Evolutionary conservation across 2,329 filamentous ascomycete genomes (phyloP).

Genomic region (Metarhizium album): DNA sequence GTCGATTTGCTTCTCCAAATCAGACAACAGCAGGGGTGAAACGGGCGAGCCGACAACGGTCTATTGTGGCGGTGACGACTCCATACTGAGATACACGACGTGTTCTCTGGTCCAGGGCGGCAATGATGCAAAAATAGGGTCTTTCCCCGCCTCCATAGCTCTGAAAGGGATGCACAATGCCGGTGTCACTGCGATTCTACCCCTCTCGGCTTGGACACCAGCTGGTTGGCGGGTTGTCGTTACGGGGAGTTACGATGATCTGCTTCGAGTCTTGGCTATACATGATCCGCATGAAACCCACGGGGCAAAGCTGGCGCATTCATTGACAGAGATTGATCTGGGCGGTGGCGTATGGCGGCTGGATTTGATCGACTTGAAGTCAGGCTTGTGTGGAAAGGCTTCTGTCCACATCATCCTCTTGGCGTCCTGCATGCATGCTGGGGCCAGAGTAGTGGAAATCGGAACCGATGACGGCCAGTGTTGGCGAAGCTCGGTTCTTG

Average conservation of each 20-base stretch:
- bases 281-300: constrained; percentile 29
- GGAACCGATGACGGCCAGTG: constrained; percentile 21
- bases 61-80: constrained; percentile 70
- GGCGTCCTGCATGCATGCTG: constrained; percentile 91
- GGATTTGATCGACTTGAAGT: constrained; percentile 40
- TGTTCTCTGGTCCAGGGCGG: constrained; percentile 16
- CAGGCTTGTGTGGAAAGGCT: constrained; percentile 13
- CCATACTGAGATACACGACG: constrained; percentile 39
- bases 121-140: constrained; percentile 6
- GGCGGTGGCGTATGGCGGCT: constrained; percentile 83
- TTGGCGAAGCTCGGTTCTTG: constrained; percentile 56
- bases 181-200: constrained; percentile 79
- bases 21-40: constrained; percentile 8
- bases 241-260: constrained; percentile 89
- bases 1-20: constrained; percentile 52
- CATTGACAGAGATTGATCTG: constrained; percentile 55
- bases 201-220: constrained; percentile 36
- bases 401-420: constrained; percentile 41
- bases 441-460: constrained; percentile 53
- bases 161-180: constrained; percentile 54
- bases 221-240: constrained; percentile 49
- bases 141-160: constrained; percentile 12
- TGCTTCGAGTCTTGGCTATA: constrained; percentile 55
- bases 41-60: constrained; percentile 27
- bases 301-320: constrained; percentile 29